Conservation (phyloP, 345 rosid genomes). For the Euphorbia tirucalli region DNA sequence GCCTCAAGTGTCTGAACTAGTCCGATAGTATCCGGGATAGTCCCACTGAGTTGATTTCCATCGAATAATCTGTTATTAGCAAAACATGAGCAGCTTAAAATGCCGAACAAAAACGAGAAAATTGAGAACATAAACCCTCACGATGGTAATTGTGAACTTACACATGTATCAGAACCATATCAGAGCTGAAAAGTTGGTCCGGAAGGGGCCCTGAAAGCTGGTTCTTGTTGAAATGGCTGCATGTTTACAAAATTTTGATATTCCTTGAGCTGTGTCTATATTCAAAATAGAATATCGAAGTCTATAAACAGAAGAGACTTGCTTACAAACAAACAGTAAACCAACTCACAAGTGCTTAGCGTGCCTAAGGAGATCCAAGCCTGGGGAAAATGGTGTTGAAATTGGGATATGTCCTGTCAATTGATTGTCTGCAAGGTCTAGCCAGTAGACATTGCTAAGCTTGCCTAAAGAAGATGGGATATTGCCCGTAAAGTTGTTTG, state of each 20-base stretch:
- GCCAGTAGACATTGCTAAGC: constrained; percentile 75
- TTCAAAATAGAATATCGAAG: too few species aligned
- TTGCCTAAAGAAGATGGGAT: constrained; percentile 81
- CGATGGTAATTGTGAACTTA: constrained; percentile 37
- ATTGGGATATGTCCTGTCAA: constrained; percentile 75
- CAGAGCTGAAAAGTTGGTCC: constrained; percentile 54
- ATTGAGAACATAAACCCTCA: not conserved
- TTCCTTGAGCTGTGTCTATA: not conserved
- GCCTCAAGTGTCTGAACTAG: constrained; percentile 81
- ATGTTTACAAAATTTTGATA: constrained; percentile 19
- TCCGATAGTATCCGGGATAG: constrained; percentile 67
- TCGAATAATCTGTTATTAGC: constrained; percentile 59
- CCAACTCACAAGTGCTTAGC: constrained; percentile 85
- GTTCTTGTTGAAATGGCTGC: constrained; percentile 95
- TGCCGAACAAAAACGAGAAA: not conserved
- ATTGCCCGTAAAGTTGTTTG: constrained; percentile 77
- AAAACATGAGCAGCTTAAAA: constrained; percentile 12
- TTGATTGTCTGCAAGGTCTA: constrained; percentile 87
- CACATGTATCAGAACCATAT: constrained; percentile 86
- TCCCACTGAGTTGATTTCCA: constrained; percentile 65
- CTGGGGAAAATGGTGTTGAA: constrained; percentile 51
- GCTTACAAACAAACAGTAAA: too few species aligned
- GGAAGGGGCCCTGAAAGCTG: constrained; percentile 85
- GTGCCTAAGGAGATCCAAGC: constrained; percentile 69
- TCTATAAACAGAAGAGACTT: too few species aligned